Evolutionary conservation across 768 basidiomycete genomes (phyloP).

Genomic region (Kwoniella heveanensis): DNA sequence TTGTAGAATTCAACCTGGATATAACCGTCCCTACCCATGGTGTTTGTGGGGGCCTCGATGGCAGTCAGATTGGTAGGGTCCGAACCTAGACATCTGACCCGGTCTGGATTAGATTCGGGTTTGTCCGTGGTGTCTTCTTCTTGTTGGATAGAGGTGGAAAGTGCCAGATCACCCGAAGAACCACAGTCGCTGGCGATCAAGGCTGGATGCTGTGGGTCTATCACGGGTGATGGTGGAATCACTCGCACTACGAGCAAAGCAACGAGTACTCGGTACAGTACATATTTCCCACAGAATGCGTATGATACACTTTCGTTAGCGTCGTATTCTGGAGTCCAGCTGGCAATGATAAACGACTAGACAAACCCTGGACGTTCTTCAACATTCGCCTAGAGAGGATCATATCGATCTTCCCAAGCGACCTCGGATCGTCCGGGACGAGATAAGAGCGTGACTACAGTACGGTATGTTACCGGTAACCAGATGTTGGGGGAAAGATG

Average conservation of each 20-base stretch:
- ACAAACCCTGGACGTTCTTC: not conserved
- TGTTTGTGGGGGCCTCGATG: too few relatives aligned
- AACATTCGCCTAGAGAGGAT: not conserved
- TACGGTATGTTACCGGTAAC: not conserved
- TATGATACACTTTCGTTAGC: not conserved
- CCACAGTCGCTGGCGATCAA: too few relatives aligned
- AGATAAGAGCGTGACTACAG: not conserved
- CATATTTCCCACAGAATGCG: not conserved
- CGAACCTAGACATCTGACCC: too few relatives aligned
- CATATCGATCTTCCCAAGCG: not conserved
- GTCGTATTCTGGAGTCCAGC: too few relatives aligned
- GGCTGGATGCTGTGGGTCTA: not conserved
- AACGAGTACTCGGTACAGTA: too few relatives aligned
- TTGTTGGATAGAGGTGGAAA: too few relatives aligned
- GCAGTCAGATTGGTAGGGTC: too few relatives aligned
- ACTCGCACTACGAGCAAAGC: not conserved
- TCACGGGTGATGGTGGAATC: not conserved
- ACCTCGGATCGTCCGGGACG: not conserved
- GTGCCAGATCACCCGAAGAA: too few relatives aligned
- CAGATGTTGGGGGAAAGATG: too few relatives aligned
- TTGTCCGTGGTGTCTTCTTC: too few relatives aligned
- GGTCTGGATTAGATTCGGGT: not conserved
- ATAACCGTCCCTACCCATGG: not conserved
- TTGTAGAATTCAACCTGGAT: not conserved
- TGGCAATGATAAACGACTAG: too few relatives aligned